phyloP scores from a whole-genome alignment of 2,329 filamentous ascomycete genomes.

The Talaromyces piceae region DNA sequence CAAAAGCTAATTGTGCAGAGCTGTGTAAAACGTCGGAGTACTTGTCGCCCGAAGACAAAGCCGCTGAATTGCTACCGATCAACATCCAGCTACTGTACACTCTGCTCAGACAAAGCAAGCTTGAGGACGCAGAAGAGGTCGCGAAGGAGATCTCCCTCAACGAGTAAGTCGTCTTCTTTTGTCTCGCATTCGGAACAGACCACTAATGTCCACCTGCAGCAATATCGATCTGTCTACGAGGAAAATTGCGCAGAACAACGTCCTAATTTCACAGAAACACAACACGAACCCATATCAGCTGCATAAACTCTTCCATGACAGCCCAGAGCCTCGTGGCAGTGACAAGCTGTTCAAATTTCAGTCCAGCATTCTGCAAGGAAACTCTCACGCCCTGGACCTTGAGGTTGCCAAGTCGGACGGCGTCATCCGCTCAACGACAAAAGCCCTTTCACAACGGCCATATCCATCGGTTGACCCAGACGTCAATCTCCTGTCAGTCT shows the following conservation, averaged over 20 bases:
- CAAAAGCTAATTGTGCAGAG: slow-evolving; percentile 29
- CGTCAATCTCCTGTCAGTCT: slow-evolving; percentile 51
- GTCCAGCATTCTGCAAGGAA: slow-evolving; percentile 45
- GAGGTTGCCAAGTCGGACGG: slow-evolving; percentile 54
- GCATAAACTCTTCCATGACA: slow-evolving; percentile 49
- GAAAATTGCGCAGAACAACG: slow-evolving; percentile 55
- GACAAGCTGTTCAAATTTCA: slow-evolving; percentile 56
- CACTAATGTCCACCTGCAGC: slow-evolving; percentile 23
- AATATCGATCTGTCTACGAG: slow-evolving; percentile 52
- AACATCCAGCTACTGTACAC: slow-evolving; percentile 56
- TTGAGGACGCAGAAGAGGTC: slow-evolving; percentile 49
- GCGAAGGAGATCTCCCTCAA: slow-evolving; percentile 44
- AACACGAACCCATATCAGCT: slow-evolving; percentile 51
- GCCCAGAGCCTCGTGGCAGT: slow-evolving; percentile 38
- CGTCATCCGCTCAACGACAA: slow-evolving; percentile 49
- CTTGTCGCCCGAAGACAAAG: slow-evolving; percentile 52
- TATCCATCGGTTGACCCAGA: slow-evolving; percentile 44
- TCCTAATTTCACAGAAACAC: slow-evolving; percentile 41
- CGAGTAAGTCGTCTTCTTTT: slow-evolving; percentile 46
- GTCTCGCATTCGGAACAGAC: too few relatives aligned
- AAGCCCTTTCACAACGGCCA: slow-evolving; percentile 41
- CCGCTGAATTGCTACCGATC: slow-evolving; percentile 54
- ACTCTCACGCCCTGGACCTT: slow-evolving; percentile 51
- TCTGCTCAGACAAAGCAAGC: slow-evolving; percentile 46
- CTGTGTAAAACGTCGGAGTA: slow-evolving; percentile 55